Conservation (phyloP, 2,329 filamentous ascomycete species). For the Colletotrichum filicis region DNA sequence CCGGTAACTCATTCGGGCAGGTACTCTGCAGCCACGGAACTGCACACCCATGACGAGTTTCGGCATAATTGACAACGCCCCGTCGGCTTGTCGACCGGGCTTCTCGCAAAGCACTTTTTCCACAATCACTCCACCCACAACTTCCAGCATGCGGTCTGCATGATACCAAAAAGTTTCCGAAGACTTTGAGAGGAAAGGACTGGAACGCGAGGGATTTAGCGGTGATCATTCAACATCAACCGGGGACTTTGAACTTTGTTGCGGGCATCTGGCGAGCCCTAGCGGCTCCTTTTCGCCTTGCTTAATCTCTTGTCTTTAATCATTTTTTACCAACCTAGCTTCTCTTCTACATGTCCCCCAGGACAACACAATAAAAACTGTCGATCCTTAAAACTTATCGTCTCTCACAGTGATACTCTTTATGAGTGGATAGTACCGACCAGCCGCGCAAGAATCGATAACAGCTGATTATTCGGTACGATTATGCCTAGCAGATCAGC, state of each 20-base stretch:
- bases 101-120: neutral
- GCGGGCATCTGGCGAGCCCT: slow-evolving; percentile 17
- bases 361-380: slow-evolving; percentile 17
- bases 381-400: slow-evolving; percentile 18
- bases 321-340: slow-evolving; percentile 7
- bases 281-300: slow-evolving; percentile 7
- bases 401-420: too few relatives aligned
- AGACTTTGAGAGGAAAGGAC: slow-evolving; percentile 15
- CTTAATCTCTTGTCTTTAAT: slow-evolving; percentile 31
- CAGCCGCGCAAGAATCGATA: too few relatives aligned
- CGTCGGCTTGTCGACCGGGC: neutral
- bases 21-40: slow-evolving; percentile 18
- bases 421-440: too few relatives aligned
- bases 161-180: neutral
- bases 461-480: too few relatives aligned
- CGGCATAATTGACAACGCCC: neutral
- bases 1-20: slow-evolving; percentile 27
- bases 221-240: slow-evolving; percentile 3
- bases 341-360: slow-evolving; percentile 19
- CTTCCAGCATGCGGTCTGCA: neutral
- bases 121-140: neutral
- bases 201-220: slow-evolving; percentile 6
- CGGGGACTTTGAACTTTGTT: slow-evolving; percentile 29
- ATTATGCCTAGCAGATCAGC: too few relatives aligned
- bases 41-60: slow-evolving; percentile 15